These are phyloP conservation scores for Apiospora aurea DNA, from an alignment of 2,329 filamentous ascomycete genomes.

Conservation along the genomic window DNA sequence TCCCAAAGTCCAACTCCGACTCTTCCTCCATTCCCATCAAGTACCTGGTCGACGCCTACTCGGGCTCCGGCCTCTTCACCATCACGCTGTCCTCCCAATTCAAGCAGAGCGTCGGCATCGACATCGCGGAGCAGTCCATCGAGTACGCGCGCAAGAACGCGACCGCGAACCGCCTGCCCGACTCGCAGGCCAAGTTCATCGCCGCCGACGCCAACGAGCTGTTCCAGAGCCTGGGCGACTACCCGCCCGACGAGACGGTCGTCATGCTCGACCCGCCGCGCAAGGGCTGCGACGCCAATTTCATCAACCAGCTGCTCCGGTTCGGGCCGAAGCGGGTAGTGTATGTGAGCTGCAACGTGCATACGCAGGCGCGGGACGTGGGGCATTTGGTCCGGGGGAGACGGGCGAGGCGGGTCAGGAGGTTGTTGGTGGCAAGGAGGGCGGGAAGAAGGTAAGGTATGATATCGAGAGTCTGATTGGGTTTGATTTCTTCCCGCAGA, in stretches of 20 bases:
- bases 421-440: conserved; percentile 42
- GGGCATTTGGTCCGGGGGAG: conserved; percentile 83
- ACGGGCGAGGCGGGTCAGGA: conserved; percentile 41
- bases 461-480: conserved; percentile 89
- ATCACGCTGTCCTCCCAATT: conserved; percentile 89
- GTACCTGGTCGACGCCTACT: conserved; percentile 97
- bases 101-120: conserved; percentile 85
- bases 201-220: conserved; percentile 86
- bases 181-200: conserved; percentile 79
- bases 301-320: conserved; percentile 79
- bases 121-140: conserved; percentile 84
- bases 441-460: conserved; percentile 61
- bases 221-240: conserved; percentile 73
- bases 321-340: conserved; percentile 83
- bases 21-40: conserved; percentile 60
- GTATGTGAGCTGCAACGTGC: conserved; percentile 97
- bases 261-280: conserved; percentile 97
- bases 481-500: conserved; percentile 98
- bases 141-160: conserved; percentile 81
- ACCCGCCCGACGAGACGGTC: conserved; percentile 81
- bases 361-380: conserved; percentile 94
- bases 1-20: conserved; percentile 56
- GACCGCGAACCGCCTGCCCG: conserved; percentile 71
- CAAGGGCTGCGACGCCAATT: conserved; percentile 90
- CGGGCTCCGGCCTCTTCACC: conserved; percentile 95